A percentile compares a stretch with the other conserved stretches of the same genome.
These are phyloP conservation scores for Truncatella angustata DNA, from an alignment of 2,329 filamentous ascomycete genomes.

Conservation along the genomic window DNA sequence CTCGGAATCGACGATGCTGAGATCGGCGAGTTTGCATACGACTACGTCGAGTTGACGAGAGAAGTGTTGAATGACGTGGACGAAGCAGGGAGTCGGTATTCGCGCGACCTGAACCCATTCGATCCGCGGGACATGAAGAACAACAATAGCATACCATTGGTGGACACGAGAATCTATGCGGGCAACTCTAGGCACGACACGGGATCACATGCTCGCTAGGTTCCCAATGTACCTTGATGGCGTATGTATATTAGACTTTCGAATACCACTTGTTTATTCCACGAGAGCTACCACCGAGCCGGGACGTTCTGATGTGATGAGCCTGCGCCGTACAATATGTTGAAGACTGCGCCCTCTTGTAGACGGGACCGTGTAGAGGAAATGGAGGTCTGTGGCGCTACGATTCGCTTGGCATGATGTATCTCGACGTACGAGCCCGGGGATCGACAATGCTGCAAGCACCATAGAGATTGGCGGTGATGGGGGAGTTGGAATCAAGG, in stretches of 20 bases:
- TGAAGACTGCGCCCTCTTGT: too few species aligned
- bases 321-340: too few species aligned
- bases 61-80: conserved; percentile 48
- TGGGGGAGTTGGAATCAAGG: too few species aligned
- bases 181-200: conserved; percentile 14
- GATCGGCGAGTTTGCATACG: conserved; percentile 93
- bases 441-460: too few species aligned
- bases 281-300: too few species aligned
- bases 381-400: too few species aligned
- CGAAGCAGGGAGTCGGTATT: conserved; percentile 43
- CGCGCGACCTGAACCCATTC: conserved; percentile 35
- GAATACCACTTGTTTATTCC: conserved; percentile 18
- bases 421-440: too few species aligned
- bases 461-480: too few species aligned
- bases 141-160: conserved; percentile 47
- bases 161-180: conserved; percentile 41
- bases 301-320: too few species aligned
- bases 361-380: too few species aligned
- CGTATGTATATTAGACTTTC: conserved; percentile 45
- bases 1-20: conserved; percentile 86
- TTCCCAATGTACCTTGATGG: conserved; percentile 45
- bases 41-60: conserved; percentile 75
- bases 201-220: conserved; percentile 28
- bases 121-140: conserved; percentile 43
- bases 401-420: too few species aligned